Conservation (phyloP, 257 asterid genomes). For the Prunella vulgaris region DNA sequence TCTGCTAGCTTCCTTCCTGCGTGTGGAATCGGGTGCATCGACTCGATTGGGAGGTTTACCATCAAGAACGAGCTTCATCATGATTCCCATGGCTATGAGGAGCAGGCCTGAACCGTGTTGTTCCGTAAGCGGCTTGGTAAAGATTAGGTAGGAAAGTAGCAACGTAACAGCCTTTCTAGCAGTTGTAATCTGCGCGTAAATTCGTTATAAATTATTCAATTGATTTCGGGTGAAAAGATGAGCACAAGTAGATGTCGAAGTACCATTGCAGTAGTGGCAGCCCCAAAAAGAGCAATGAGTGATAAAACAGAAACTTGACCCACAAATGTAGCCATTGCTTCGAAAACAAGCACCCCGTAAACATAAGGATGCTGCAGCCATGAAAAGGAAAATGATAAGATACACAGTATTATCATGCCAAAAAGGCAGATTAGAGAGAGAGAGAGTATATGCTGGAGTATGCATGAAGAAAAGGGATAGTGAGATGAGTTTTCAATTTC, state of each 20-base stretch:
- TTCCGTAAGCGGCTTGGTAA: constrained; percentile 84
- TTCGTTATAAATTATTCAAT: too few species aligned
- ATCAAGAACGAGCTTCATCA: constrained; percentile 81
- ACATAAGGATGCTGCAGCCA: constrained; percentile 89
- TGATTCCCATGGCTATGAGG: constrained; percentile 72
- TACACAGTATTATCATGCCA: too few species aligned
- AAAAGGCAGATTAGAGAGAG: too few species aligned
- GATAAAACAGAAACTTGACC: constrained; percentile 96
- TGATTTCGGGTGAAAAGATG: too few species aligned
- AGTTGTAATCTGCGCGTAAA: background rate
- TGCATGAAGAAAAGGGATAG: too few species aligned
- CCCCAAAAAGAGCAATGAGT: constrained; percentile 87
- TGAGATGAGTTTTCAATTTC: too few species aligned
- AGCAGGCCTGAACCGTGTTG: constrained; percentile 77
- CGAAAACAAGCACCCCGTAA: constrained; percentile 81
- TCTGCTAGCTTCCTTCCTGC: constrained; percentile 23
- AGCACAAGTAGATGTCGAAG: background rate
- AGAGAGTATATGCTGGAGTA: too few species aligned
- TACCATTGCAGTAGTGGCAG: constrained; percentile 97
- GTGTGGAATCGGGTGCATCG: too few species aligned
- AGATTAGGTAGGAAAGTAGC: constrained; percentile 72
- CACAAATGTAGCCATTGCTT: constrained; percentile 88
- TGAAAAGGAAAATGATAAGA: too few species aligned
- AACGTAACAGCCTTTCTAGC: constrained; percentile 92
- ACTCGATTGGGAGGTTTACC: constrained; percentile 37